phyloP scores from a whole-genome alignment of 768 basidiomycete genomes.

The Baorangia bicolor region DNA sequence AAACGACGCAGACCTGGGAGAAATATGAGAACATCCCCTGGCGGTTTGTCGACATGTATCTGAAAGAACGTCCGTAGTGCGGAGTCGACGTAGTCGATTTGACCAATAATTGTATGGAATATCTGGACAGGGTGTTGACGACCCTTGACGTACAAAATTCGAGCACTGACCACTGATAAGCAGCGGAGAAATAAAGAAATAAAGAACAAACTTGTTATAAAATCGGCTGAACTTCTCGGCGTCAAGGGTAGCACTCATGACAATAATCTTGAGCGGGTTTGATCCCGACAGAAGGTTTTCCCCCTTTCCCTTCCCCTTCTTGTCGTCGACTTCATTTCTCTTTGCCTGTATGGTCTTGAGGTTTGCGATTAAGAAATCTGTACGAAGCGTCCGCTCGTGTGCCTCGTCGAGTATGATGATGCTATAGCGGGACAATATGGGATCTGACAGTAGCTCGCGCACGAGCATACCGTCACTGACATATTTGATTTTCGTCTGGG shows the following conservation, averaged over 20 bases:
- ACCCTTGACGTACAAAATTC: slow-evolving; percentile 88
- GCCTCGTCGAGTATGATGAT: slow-evolving; percentile 95
- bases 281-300: slow-evolving; percentile 36
- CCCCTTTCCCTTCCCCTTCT: slow-evolving; percentile 48
- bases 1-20: slow-evolving; percentile 60
- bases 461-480: slow-evolving; percentile 98
- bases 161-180: slow-evolving; percentile 54
- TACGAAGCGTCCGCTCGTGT: slow-evolving; percentile 92
- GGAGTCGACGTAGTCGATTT: slow-evolving; percentile 83
- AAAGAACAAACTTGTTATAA: slow-evolving; percentile 66
- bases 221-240: slow-evolving; percentile 92
- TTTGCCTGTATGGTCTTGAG: slow-evolving; percentile 76
- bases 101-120: slow-evolving; percentile 71
- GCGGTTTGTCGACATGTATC: slow-evolving; percentile 76
- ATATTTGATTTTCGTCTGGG: slow-evolving; percentile 87
- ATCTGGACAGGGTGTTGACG: slow-evolving; percentile 90
- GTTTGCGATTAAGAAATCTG: slow-evolving; percentile 89
- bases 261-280: slow-evolving; percentile 82
- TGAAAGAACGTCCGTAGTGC: slow-evolving; percentile 94
- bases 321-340: slow-evolving; percentile 52
- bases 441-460: slow-evolving; percentile 83
- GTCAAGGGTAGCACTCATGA: slow-evolving; percentile 98
- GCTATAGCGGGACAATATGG: slow-evolving; percentile 75
- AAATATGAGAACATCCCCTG: slow-evolving; percentile 92
- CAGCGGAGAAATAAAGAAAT: neutral